Base-by-base conservation (phyloP, 129 eudicot genomes). In the Calendula officinalis region DNA sequence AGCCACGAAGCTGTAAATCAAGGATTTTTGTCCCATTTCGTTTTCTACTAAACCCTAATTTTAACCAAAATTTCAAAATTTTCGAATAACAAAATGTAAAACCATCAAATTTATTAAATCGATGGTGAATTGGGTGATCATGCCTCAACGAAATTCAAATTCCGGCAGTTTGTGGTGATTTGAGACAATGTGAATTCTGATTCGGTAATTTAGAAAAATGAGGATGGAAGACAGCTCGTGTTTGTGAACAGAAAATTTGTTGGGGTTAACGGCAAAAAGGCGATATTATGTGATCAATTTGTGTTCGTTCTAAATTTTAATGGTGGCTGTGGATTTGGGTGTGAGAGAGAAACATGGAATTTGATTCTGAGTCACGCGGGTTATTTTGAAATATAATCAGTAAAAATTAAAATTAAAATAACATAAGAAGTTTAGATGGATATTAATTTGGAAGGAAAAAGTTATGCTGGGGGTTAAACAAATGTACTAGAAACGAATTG, bases 1-100 rank as follows among this genome's bases (percentile, higher is more conserved):
- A n/a, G 94, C 94, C 54, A 86, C 89, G 3, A 86, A 82, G 61
- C 83, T 80, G 72, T 86, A 86, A 40, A 86, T 86, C 58, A 79
- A 57, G 48, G 85, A 42, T n/a, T 82, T 83, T 50, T 82, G 83
- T 30, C 94, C 89, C 88, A 79, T 85, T 58, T 64, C 49, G 27
- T 10, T 33, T 36, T 10, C 70, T 35, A 47, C 47, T 43, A 62
- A 54, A 34, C 75, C 75, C 73, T 56, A 55, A 33, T 4, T 4
- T 43, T 12, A 43, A 55, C 44, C 17, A 3, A 53, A 48, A 48
- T 37, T 22, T 60, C 60, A 48, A 10, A 8, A 8, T 7, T 37
- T 17, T 11, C 33, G 38, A 58, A 35, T 46, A 17, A 10, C 40
- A 7, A 22, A 37, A 60, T 13, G 53, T 9, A 41, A 1, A 38